Conservation (phyloP, 192 early-diverging fungal genomes). For the Linnemannia schmuckeri region DNA sequence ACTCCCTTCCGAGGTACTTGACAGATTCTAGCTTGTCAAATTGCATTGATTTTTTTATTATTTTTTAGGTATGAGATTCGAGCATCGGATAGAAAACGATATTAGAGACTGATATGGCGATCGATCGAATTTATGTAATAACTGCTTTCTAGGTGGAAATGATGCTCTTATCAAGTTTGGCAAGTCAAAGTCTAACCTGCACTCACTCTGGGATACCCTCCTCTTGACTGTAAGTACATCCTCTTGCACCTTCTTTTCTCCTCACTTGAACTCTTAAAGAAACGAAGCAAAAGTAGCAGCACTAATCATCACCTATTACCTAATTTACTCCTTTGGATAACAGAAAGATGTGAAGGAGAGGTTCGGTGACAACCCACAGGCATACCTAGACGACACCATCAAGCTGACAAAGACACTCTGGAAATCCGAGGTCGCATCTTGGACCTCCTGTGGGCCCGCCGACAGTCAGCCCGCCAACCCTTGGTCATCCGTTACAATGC, state of each 20-base stretch:
- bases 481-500: conserved; percentile 23
- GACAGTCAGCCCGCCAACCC: conserved; percentile 20
- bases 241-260: neutral
- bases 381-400: conserved; percentile 46
- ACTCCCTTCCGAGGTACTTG: conserved; percentile 3
- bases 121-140: neutral
- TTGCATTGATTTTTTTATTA: neutral
- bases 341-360: conserved; percentile 44
- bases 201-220: conserved; percentile 55
- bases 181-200: conserved; percentile 43
- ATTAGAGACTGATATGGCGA: neutral
- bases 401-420: conserved; percentile 27
- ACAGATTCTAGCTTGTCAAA: neutral
- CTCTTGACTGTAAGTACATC: conserved; percentile 38
- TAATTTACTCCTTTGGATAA: neutral
- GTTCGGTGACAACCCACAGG: conserved; percentile 33
- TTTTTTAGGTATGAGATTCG: neutral
- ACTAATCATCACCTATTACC: neutral
- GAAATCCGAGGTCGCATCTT: conserved; percentile 20
- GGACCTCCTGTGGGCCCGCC: conserved; percentile 34
- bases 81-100: neutral
- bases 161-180: conserved; percentile 47
- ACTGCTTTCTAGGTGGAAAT: conserved; percentile 32
- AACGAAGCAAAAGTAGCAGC: neutral
- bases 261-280: neutral